Conservation (phyloP, 306 rosid species). For the Pterocarpus santalinus region DNA sequence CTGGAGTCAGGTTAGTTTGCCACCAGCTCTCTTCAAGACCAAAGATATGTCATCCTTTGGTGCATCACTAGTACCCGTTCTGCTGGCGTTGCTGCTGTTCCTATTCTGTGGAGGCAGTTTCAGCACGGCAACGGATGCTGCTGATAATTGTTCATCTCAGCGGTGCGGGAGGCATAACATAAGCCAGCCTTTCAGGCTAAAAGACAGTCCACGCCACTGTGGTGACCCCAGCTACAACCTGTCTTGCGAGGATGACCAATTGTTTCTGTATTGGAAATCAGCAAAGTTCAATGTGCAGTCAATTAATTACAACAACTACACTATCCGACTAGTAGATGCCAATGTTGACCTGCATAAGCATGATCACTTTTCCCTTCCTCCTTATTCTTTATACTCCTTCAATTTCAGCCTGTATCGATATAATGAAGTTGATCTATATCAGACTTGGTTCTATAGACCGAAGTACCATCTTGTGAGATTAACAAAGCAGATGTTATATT, state of each 20-base stretch:
- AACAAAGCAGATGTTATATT: background rate
- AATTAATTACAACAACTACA: conserved; percentile 44
- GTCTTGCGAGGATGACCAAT: conserved; percentile 19
- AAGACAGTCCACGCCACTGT: background rate
- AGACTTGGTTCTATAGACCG: background rate
- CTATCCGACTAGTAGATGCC: conserved; percentile 51
- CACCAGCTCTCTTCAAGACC: background rate
- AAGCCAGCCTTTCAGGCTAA: conserved; percentile 42
- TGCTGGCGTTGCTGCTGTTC: background rate
- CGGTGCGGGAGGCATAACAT: conserved; percentile 38
- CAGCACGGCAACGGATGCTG: background rate
- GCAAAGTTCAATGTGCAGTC: conserved; percentile 36
- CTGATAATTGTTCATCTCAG: background rate
- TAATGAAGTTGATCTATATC: too few species aligned
- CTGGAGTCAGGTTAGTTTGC: background rate
- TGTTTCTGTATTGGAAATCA: background rate
- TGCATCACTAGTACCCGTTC: background rate
- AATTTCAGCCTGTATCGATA: conserved; percentile 24
- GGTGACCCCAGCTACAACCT: background rate
- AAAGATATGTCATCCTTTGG: background rate
- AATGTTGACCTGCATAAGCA: background rate
- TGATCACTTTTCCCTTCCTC: conserved; percentile 6
- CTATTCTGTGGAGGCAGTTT: background rate
- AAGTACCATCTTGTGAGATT: background rate
- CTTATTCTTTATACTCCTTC: background rate